A percentile compares a stretch with the other conserved stretches of the same genome.
These are phyloP conservation scores for Herpotrichia juniperi DNA, from an alignment of 2,329 filamentous ascomycete genomes.

Conservation along the genomic window DNA sequence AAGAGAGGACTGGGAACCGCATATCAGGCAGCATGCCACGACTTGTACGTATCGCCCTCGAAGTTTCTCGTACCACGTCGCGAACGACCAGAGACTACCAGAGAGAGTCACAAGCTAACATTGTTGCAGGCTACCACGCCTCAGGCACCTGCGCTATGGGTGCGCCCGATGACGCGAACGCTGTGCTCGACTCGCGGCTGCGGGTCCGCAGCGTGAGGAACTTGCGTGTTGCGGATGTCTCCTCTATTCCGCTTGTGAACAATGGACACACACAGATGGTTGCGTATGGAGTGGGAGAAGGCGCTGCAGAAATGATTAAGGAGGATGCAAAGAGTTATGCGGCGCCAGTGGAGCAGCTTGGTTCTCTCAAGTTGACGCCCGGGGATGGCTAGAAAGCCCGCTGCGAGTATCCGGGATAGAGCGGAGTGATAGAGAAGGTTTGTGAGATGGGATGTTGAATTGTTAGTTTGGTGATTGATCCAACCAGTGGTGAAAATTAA, in stretches of 20 bases:
- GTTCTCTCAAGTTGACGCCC: too few relatives aligned
- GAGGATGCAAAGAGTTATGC: too few relatives aligned
- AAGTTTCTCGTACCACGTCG: neutral
- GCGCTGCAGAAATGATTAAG: constrained; percentile 39
- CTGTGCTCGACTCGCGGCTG: constrained; percentile 46
- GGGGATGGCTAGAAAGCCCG: too few relatives aligned
- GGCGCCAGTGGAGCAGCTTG: too few relatives aligned
- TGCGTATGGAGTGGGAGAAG: constrained; percentile 41
- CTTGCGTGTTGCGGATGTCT: constrained; percentile 36
- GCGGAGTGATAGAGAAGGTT: too few relatives aligned
- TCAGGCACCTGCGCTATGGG: constrained; percentile 66
- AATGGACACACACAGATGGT: constrained; percentile 45
- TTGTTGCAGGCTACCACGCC: constrained; percentile 55
- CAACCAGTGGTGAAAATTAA: too few relatives aligned
- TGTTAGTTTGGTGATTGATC: too few relatives aligned
- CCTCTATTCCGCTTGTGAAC: constrained; percentile 31
- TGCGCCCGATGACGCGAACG: constrained; percentile 30
- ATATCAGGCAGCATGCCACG: constrained; percentile 64
- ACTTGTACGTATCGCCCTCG: constrained; percentile 54
- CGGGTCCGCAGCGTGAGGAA: constrained; percentile 30
- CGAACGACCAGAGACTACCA: neutral
- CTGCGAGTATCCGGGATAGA: too few relatives aligned
- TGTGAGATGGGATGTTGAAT: too few relatives aligned
- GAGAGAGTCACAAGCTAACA: constrained; percentile 11
- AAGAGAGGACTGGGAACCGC: constrained; percentile 63